Evolutionary conservation across 1,284 basidiomycete genomes (phyloP).

Genomic region (Chiua sp.): DNA sequence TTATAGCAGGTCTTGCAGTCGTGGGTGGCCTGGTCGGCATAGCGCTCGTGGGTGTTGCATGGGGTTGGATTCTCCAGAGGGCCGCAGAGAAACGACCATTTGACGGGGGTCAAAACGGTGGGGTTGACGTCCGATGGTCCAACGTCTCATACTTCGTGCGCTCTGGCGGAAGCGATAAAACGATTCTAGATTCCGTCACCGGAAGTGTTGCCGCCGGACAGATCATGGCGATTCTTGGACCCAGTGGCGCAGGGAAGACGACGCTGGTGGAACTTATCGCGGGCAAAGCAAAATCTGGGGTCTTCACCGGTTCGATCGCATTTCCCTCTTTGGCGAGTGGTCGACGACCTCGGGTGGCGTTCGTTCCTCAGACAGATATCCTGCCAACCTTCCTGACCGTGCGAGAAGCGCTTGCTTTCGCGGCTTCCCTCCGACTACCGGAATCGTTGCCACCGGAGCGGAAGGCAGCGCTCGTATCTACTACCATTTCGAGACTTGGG

Average conservation of each 20-base stretch:
- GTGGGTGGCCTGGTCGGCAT: constrained; percentile 71
- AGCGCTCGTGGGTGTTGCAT: constrained; percentile 59
- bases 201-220: constrained; percentile 78
- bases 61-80: constrained; percentile 67
- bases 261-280: constrained; percentile 87
- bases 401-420: constrained; percentile 83
- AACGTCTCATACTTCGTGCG: constrained; percentile 71
- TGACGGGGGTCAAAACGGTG: constrained; percentile 45
- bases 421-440: constrained; percentile 82
- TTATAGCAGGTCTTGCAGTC: constrained; percentile 87
- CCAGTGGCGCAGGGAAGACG: constrained; percentile 88
- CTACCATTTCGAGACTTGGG: constrained; percentile 78
- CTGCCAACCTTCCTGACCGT: constrained; percentile 83
- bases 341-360: constrained; percentile 64
- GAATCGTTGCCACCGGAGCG: constrained; percentile 73
- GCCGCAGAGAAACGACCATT: constrained; percentile 57
- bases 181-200: constrained; percentile 72
- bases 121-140: constrained; percentile 72
- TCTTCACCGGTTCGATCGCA: constrained; percentile 66
- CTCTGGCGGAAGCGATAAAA: constrained; percentile 56
- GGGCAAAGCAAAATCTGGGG: constrained; percentile 74
- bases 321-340: constrained; percentile 49
- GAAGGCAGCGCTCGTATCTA: constrained; percentile 72
- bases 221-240: constrained; percentile 88
- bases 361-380: constrained; percentile 87